phyloP scores from a whole-genome alignment of 371 early-diverging fungal genomes.

The Mortierella sp. region DNA sequence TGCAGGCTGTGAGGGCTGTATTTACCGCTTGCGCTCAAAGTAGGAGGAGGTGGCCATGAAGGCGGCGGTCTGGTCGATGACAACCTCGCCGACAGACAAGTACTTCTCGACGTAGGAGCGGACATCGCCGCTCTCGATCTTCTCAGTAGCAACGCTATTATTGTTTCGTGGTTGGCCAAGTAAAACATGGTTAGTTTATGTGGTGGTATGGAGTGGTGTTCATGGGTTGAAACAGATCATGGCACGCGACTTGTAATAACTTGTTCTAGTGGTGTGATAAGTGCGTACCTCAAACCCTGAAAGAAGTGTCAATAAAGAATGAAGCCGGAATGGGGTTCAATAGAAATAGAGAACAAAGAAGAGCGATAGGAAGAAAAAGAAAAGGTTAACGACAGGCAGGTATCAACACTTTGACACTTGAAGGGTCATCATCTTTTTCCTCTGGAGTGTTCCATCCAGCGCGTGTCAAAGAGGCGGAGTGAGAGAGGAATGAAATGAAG shows the following conservation, averaged over 20 bases:
- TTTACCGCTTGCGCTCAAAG: conserved; percentile 74
- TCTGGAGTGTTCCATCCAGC: background rate
- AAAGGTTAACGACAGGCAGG: background rate
- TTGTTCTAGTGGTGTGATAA: background rate
- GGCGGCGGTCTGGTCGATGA: conserved; percentile 69
- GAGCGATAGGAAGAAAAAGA: background rate
- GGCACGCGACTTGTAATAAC: background rate
- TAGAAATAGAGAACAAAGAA: background rate
- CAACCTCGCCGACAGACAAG: conserved; percentile 78
- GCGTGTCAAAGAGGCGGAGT: background rate
- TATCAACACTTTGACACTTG: background rate
- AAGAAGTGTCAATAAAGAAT: background rate
- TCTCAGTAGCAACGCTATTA: conserved; percentile 65
- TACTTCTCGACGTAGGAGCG: conserved; percentile 69
- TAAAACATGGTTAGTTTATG: background rate
- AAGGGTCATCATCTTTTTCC: background rate
- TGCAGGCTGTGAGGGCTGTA: background rate
- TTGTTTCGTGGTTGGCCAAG: background rate
- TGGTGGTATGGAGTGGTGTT: background rate
- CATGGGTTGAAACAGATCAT: background rate
- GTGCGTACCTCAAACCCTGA: conserved; percentile 31
- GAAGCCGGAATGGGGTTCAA: background rate
- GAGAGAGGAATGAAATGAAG: conserved; percentile 8
- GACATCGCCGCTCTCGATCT: conserved; percentile 72
- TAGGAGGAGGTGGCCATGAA: conserved; percentile 70